Conservation (phyloP, 768 basidiomycete genomes). For the Podaxis rugospora region DNA sequence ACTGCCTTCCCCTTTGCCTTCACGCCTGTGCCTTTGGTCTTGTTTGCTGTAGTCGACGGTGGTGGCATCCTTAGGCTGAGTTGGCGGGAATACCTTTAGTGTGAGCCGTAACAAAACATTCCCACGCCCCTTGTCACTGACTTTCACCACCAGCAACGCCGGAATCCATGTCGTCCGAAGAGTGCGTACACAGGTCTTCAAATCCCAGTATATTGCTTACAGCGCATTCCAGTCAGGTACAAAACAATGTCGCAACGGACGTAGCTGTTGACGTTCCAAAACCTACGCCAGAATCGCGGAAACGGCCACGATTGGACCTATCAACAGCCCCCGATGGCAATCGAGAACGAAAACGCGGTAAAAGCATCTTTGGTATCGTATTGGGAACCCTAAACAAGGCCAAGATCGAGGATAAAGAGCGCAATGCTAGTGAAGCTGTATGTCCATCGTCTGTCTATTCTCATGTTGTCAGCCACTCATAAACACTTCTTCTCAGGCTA, state of each 20-base stretch:
- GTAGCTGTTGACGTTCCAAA: conserved; percentile 25
- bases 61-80: conserved; percentile 16
- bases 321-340: conserved; percentile 32
- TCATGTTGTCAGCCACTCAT: not conserved
- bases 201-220: not conserved
- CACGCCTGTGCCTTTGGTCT: conserved; percentile 3
- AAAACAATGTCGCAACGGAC: conserved; percentile 17
- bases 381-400: conserved; percentile 84
- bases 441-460: conserved; percentile 19
- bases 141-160: conserved; percentile 19
- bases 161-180: conserved; percentile 45
- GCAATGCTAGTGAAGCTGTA: conserved; percentile 83
- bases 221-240: conserved; percentile 26
- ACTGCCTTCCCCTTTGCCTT: conserved; percentile 15
- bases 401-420: conserved; percentile 81
- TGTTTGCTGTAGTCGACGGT: conserved; percentile 14
- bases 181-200: conserved; percentile 30
- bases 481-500: conserved; percentile 47
- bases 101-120: conserved; percentile 15
- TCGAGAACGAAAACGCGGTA: conserved; percentile 77
- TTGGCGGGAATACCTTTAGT: not conserved
- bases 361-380: conserved; percentile 83
- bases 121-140: conserved; percentile 28
- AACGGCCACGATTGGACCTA: conserved; percentile 73
- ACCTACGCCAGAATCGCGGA: conserved; percentile 50